Evolutionary conservation across 345 rosid species (phyloP), one percentile per base, ranked within the genome.

Genomic region (Kernera saxatilis): DNA sequence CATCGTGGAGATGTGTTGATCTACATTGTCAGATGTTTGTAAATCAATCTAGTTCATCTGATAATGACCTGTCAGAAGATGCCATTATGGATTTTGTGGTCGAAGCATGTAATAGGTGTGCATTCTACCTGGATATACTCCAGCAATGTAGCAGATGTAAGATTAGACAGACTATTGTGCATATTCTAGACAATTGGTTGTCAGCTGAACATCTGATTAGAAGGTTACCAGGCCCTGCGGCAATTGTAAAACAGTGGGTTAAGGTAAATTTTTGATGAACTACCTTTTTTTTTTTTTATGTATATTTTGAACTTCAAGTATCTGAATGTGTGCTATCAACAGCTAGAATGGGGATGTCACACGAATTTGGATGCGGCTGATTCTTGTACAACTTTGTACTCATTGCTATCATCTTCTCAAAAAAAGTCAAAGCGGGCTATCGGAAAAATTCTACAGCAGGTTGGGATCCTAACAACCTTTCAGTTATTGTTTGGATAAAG

Each of bases 191-290:
- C 77, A 80, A 63, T 64, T 93, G 97, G 99, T 81, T 86, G 13
- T 56, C 69, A 68, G 94, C 86, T 80, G 86, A 75, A 70, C 72
- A 67, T 59, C 72, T 80, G 79, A 80, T 84, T 52, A 77, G 55
- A 59, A 59, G 33, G 72, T 57, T 88, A 70, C 83, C 89, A 41
- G 83, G 80, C 83, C 99, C 93, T 19, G 72, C 67, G 70, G 73
- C 86, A 69, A 65, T 91, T 84, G 89, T 93, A 74, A 85, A 86
- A 78, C 89, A 84, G 49, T 93, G 99, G 99, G 95, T 85, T 73
- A 93, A 91, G 99, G 99, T 89, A 84, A 68, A 65, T 36, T 62
- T 49, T 77, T 61, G 8, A 70, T 57, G 29, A 50, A 33, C 13
- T 62, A 27, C 35, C 44, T 46, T 56, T 36, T 60, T 40, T 46